Base-by-base conservation (phyloP, 1,284 basidiomycete species). In the Trametes hirsuta region DNA sequence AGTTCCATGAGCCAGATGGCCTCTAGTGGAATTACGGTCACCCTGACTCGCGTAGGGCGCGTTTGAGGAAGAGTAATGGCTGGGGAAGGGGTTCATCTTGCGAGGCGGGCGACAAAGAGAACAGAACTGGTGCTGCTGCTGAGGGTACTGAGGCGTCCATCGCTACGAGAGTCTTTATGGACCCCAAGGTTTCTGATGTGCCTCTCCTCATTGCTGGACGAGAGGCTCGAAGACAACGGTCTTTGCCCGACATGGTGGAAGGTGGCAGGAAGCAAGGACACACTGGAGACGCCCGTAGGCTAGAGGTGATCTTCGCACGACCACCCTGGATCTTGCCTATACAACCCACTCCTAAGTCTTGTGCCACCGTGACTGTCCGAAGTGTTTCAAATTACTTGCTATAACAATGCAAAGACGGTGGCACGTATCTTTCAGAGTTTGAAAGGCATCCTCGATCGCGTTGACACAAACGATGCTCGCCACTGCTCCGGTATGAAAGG, bases 251-350 rank as follows among this genome's bases (percentile, higher is more conserved):
- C 41, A 30, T 24, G 35, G 51, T 15, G 30, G 30, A 30, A 30
- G 30, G 30, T 30, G 30, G 30, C 35, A 14, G 5, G 14, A 18
- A 22, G 41, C 30, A 36, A 30, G 6, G 6, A 18, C 41, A 41
- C 41, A 1, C 41, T 30, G 30, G 30, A 30, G 30, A 30, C 30
- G 30, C 30, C 8, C 30, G 30, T 8, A 30, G 30, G 4, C 30
- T 30, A 22, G 15, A 35, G 44, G 42, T 40, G 21, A 53, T 53
- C 52, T 37, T 53, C 52, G 44, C 52, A 53, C 52, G 22, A 2
- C 30, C 51, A 30, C 36, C 41, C 41, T 42, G 46, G 52, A 53
- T 53, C 52, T 45, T 45, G 30, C 48, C 37, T 39, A 18, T 18
- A 18, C 1, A 18, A 18, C 18, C 18, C 18, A 18, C 18, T 18